Evolutionary conservation across 768 basidiomycete genomes (phyloP), one percentile per base, ranked within the genome.

Genomic region (Termitomyces titanicus): DNA sequence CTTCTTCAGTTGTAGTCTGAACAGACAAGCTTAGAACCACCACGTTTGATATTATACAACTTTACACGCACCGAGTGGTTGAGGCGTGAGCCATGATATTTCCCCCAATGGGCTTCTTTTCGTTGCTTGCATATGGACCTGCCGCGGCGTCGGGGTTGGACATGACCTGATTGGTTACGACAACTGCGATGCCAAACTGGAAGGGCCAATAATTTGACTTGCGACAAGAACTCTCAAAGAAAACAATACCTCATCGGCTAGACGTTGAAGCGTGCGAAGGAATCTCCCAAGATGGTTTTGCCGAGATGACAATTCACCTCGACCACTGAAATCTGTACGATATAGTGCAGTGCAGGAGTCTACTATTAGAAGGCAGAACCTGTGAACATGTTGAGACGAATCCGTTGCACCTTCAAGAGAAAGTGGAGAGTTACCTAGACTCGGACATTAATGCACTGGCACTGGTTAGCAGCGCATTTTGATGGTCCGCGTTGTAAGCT

Each of bases 51-150:
- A n/a, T n/a, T n/a, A 57, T 49, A 38, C 47, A 35, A 44, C 25
- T 24, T 37, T 34, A 51, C 33, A 18, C 60, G 78, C 46, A 92
- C 93, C 96, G 85, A 44, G 96, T 98, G 17, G 97, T 98, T 1
- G 94, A 95, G 8, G 97, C 97, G 74, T 99, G 97, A 1, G 97
- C 97, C 83, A 99, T 89, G 65, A 99, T 99, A 70, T 99, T 99
- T 22, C 96, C 96, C 44, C 97, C 97, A 52, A 99, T 96, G 15
- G 97, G 97, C 72, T 99, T 99, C 80, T 97, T 96, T 73, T 94
- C 90, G 64, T 97, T 93, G 3, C 83, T 83, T 38, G 87, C 87
- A 59, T 92, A 92, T 18, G 92, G 91, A 12, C 90, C 89, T 46
- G 92, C 92, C 3, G 89, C 84, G 27, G 93, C 94, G 68, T 99